Conservation (phyloP, 192 early-diverging fungal species). For the Backusella macrospora region DNA sequence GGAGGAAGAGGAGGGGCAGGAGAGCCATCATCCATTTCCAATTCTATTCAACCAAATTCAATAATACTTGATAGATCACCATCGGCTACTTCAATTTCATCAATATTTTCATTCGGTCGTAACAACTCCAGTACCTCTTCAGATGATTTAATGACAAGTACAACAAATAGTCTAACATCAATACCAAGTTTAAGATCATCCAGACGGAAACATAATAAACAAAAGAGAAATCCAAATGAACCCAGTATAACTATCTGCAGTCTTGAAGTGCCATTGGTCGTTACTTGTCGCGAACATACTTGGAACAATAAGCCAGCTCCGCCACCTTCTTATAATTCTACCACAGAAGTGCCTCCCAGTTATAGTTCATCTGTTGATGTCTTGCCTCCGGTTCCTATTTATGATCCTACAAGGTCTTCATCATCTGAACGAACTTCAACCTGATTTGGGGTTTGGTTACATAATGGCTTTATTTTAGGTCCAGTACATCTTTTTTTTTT, state of each 20-base stretch:
- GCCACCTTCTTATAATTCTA: slow-evolving; percentile 27
- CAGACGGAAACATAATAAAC: not conserved
- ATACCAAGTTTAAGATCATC: not conserved
- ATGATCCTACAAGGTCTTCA: not conserved
- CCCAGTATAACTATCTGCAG: slow-evolving; percentile 7
- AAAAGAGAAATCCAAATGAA: slow-evolving; percentile 1
- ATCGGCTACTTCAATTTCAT: slow-evolving; percentile 26
- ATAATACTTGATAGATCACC: slow-evolving; percentile 19
- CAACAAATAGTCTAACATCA: not conserved
- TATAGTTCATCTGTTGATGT: slow-evolving; percentile 22
- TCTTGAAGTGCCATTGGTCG: slow-evolving; percentile 32
- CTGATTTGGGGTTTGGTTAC: not conserved
- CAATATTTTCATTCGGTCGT: slow-evolving; percentile 18
- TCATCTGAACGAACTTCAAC: not conserved
- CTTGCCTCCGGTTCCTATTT: slow-evolving; percentile 1
- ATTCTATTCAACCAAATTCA: not conserved
- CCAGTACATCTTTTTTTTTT: no score
- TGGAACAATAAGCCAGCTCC: slow-evolving; percentile 30
- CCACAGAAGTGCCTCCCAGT: slow-evolving; percentile 21
- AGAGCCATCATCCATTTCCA: no score
- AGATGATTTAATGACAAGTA: not conserved
- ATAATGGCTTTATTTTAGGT: not conserved
- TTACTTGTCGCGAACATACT: slow-evolving; percentile 32
- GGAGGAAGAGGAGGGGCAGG: not conserved
- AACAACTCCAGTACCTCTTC: not conserved